Percentiles rank a stretch among this genome's conserved stretches.
Evolutionary conservation across 768 basidiomycete genomes (phyloP).

Genomic region (Suillus subaureus): DNA sequence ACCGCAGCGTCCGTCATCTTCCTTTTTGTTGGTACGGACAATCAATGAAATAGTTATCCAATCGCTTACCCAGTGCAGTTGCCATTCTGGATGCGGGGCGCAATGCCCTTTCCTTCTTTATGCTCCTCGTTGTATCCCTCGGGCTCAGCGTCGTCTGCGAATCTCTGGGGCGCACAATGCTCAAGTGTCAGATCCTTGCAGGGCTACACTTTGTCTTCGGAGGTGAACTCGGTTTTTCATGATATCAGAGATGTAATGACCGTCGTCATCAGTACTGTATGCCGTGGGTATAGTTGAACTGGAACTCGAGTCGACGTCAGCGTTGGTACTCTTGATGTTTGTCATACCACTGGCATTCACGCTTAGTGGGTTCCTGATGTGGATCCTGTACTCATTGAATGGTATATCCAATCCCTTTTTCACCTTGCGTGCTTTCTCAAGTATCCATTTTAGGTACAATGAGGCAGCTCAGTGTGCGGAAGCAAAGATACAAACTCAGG

Average conservation of each 20-base stretch:
- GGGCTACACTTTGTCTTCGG: constrained; percentile 91
- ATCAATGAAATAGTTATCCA: background rate
- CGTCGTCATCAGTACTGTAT: constrained; percentile 68
- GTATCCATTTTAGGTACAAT: constrained; percentile 69
- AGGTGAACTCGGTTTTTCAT: constrained; percentile 56
- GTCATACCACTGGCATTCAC: constrained; percentile 95
- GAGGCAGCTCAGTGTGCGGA: constrained; percentile 78
- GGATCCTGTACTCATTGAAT: constrained; percentile 92
- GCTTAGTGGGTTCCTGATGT: constrained; percentile 92
- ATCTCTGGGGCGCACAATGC: constrained; percentile 82
- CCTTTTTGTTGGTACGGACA: constrained; percentile 80
- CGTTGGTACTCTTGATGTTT: constrained; percentile 81
- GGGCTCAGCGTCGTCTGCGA: constrained; percentile 93
- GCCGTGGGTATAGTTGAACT: constrained; percentile 94
- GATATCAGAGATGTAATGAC: background rate
- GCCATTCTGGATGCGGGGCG: constrained; percentile 95
- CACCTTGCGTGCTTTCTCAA: background rate
- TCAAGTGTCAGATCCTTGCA: constrained; percentile 79
- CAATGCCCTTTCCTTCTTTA: constrained; percentile 94
- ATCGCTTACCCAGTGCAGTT: constrained; percentile 46
- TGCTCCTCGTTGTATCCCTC: constrained; percentile 89
- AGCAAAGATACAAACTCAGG: constrained; percentile 80
- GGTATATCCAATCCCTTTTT: constrained; percentile 47
- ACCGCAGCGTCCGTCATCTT: constrained; percentile 81
- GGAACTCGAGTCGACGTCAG: constrained; percentile 87